Evolutionary conservation across 768 basidiomycete genomes (phyloP).

Genomic region (Strobilomyces echinocephalus): DNA sequence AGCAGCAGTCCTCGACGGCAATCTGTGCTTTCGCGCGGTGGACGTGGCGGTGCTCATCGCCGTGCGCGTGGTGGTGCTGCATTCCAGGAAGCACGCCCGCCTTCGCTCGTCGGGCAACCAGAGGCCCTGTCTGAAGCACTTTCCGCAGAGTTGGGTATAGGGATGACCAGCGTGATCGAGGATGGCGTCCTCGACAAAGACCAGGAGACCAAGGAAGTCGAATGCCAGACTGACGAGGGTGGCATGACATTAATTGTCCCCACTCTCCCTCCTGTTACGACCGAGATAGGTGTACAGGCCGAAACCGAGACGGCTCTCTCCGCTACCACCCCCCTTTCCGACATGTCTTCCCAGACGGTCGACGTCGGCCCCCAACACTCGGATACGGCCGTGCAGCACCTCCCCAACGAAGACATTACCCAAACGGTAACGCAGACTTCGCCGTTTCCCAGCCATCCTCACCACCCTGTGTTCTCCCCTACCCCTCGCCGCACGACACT

Average conservation of each 20-base stretch:
- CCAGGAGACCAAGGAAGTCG: slow-evolving; percentile 56
- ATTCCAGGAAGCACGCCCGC: slow-evolving; percentile 64
- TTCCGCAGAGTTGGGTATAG: slow-evolving; percentile 57
- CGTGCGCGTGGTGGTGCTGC: slow-evolving; percentile 62
- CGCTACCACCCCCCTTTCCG: slow-evolving; percentile 15
- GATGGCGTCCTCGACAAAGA: slow-evolving; percentile 37
- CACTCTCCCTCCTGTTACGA: slow-evolving; percentile 27
- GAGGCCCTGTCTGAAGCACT: slow-evolving; percentile 71
- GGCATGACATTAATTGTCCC: slow-evolving; percentile 27
- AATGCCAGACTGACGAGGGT: slow-evolving; percentile 60
- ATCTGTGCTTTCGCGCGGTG: slow-evolving; percentile 47
- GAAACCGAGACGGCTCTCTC: slow-evolving; percentile 23
- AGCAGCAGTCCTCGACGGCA: slow-evolving; percentile 59
- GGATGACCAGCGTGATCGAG: slow-evolving; percentile 40
- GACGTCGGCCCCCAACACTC: slow-evolving; percentile 27
- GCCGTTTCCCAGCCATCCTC: slow-evolving; percentile 24
- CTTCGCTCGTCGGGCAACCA: slow-evolving; percentile 66
- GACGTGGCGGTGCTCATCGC: slow-evolving; percentile 48
- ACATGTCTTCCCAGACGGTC: slow-evolving; percentile 49
- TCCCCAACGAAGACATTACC: slow-evolving; percentile 26
- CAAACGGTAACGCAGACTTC: slow-evolving; percentile 38
- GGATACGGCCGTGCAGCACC: slow-evolving; percentile 50
- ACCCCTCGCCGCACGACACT: slow-evolving; percentile 40
- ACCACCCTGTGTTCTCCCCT: slow-evolving; percentile 21
- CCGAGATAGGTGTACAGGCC: slow-evolving; percentile 41